These are phyloP conservation scores for Akanthomyces uredinophilus DNA, from an alignment of 2,329 filamentous ascomycete species.

Conservation along the genomic window DNA sequence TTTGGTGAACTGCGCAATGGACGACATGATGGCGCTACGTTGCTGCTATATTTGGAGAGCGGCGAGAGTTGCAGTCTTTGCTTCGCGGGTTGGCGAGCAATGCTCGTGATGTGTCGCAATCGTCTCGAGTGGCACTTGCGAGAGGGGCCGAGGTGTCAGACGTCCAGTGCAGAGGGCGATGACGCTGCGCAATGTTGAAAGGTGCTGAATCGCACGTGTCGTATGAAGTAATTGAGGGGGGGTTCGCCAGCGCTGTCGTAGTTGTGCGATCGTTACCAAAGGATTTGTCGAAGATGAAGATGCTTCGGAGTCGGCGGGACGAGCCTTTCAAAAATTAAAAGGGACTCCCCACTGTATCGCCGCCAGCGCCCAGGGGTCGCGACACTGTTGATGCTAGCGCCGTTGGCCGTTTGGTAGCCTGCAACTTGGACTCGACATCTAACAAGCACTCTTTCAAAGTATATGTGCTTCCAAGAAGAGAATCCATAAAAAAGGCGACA, in stretches of 20 bases:
- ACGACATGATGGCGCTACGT: constrained; percentile 25
- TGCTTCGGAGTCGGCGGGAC: constrained; percentile 1
- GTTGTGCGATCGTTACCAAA: background rate
- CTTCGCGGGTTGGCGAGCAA: background rate
- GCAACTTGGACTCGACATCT: background rate
- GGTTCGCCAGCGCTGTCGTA: background rate
- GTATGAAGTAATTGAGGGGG: too few relatives aligned
- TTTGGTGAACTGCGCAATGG: constrained; percentile 56
- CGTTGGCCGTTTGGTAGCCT: too few relatives aligned
- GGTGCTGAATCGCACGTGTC: background rate
- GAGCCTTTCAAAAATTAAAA: background rate
- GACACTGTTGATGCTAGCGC: background rate
- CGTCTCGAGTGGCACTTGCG: background rate
- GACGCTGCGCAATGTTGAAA: background rate
- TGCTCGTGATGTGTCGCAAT: background rate
- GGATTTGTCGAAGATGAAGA: background rate
- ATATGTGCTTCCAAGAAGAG: too few relatives aligned
- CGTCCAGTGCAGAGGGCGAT: too few relatives aligned
- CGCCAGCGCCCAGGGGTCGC: background rate
- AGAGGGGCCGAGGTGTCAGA: too few relatives aligned
- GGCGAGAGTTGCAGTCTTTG: background rate
- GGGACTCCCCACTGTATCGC: background rate
- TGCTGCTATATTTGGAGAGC: background rate
- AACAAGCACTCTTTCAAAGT: background rate
- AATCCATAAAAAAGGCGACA: too few relatives aligned